Conservation (phyloP, 257 asterid genomes). For the Solanum neorickii region DNA sequence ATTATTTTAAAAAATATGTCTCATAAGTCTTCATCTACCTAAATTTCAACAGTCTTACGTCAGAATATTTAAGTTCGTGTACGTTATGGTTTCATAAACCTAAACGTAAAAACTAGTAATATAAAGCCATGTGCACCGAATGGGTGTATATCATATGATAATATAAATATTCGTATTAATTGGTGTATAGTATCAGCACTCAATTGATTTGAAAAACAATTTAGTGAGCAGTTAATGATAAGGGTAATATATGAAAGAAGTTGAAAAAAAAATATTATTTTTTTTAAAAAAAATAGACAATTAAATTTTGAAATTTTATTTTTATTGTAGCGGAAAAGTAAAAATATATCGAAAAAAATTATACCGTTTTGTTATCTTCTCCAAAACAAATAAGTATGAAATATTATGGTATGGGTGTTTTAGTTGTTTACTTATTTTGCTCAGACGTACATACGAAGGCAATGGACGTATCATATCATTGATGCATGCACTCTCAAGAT, state of each 20-base stretch:
- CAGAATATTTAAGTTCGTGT: background rate
- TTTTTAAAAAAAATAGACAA: background rate
- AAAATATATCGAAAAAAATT: background rate
- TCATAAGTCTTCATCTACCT: background rate
- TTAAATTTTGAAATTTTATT: background rate
- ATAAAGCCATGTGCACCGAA: background rate
- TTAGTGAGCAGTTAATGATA: background rate
- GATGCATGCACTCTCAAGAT: background rate
- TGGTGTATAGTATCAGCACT: background rate
- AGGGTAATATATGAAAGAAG: background rate
- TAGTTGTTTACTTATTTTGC: background rate
- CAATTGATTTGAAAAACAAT: background rate
- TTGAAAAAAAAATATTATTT: background rate
- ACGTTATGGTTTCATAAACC: background rate
- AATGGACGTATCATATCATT: background rate
- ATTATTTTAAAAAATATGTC: background rate
- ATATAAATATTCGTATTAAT: background rate
- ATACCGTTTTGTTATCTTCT: background rate
- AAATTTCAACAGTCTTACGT: background rate
- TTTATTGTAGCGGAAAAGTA: background rate
- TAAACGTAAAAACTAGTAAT: background rate
- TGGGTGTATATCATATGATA: background rate
- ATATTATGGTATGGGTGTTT: background rate
- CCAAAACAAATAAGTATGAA: background rate
- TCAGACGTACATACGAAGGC: background rate